A percentile compares a stretch with the other conserved stretches of the same genome.
Evolutionary conservation across 495 filamentous ascomycete species (phyloP).

Genomic region (Aspergillus funiculosus): DNA sequence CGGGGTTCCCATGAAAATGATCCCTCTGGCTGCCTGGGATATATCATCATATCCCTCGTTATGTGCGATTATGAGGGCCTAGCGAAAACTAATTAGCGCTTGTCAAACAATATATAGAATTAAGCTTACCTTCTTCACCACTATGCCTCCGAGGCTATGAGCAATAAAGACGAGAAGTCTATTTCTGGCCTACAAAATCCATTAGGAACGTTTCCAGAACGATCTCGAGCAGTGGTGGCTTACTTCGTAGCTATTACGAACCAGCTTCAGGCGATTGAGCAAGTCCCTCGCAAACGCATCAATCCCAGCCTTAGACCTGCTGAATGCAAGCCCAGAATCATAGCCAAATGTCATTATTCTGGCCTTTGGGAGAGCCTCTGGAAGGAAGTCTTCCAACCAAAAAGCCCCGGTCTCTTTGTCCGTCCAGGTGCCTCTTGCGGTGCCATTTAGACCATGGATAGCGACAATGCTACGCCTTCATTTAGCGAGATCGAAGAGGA

Average conservation of each 20-base stretch:
- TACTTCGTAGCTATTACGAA: not conserved
- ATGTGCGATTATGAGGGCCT: slow-evolving; percentile 1
- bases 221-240: not conserved
- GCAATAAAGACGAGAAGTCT: not conserved
- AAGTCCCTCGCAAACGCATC: not conserved
- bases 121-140: slow-evolving; percentile 5
- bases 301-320: not conserved
- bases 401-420: not conserved
- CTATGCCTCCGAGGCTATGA: slow-evolving; percentile 1
- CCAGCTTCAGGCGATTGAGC: not conserved
- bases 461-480: not conserved
- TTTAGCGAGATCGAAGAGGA: too few species aligned
- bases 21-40: not conserved
- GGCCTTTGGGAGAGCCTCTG: not conserved
- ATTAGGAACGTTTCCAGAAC: not conserved
- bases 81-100: too few species aligned
- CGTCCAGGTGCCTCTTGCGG: not conserved
- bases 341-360: slow-evolving; percentile 7
- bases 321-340: not conserved
- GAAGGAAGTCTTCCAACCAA: slow-evolving; percentile 3
- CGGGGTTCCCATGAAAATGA: not conserved
- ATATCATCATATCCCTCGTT: not conserved
- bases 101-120: too few species aligned
- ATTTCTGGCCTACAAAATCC: not conserved
- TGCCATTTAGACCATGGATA: slow-evolving; percentile 3